A percentile compares a stretch with the other conserved stretches of the same genome.
These are phyloP conservation scores for Podospora bellae-mahoneyi DNA, from an alignment of 495 filamentous ascomycete species.

Conservation along the genomic window DNA sequence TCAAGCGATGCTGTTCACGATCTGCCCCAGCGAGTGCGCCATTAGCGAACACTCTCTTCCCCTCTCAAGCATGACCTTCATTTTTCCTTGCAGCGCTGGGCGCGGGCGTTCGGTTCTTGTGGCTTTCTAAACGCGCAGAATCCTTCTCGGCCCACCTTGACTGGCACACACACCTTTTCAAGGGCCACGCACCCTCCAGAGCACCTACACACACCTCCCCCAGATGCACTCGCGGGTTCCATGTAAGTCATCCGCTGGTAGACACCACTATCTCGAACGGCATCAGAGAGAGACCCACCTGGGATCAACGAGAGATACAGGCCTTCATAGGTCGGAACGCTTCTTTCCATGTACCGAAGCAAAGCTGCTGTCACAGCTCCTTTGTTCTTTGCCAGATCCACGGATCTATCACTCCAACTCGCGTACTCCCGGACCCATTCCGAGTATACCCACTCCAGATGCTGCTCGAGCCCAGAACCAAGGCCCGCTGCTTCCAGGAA, in stretches of 20 bases:
- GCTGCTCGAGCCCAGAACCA: conserved; percentile 22
- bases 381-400: conserved; percentile 14
- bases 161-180: conserved; percentile 10
- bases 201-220: neutral
- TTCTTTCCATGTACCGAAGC: conserved; percentile 8
- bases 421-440: conserved; percentile 7
- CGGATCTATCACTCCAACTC: conserved; percentile 15
- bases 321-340: conserved; percentile 11
- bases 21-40: conserved; percentile 15
- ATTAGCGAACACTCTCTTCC: conserved; percentile 7
- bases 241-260: conserved; percentile 34
- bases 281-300: neutral
- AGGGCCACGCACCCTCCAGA: neutral
- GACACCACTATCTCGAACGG: conserved; percentile 26
- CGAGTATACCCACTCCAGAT: conserved; percentile 3
- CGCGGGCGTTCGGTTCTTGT: conserved; percentile 12
- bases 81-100: conserved; percentile 21
- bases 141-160: conserved; percentile 13
- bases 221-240: conserved; percentile 16
- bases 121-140: neutral
- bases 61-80: conserved; percentile 11
- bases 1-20: conserved; percentile 24
- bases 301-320: neutral
- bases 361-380: neutral
- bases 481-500: conserved; percentile 17